These are phyloP conservation scores for Cytospora leucostoma DNA, from an alignment of 2,329 filamentous ascomycete genomes.

Conservation along the genomic window DNA sequence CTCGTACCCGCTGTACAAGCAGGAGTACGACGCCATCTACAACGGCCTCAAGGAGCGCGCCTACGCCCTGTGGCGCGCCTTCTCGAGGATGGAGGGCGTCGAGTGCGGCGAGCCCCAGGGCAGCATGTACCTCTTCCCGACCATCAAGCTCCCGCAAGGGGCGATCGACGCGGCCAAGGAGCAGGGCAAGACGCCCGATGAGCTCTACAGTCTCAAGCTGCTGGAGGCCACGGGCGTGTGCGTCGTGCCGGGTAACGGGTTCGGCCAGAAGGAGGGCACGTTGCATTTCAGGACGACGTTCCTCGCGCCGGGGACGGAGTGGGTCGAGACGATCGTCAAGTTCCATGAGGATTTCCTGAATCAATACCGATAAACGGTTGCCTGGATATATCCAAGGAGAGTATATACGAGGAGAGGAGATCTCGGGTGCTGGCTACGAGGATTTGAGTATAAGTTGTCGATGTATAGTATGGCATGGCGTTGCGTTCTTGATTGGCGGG, in stretches of 20 bases:
- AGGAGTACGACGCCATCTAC: slow-evolving; percentile 84
- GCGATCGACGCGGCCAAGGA: slow-evolving; percentile 74
- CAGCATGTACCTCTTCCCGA: slow-evolving; percentile 98
- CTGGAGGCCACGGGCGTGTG: slow-evolving; percentile 95
- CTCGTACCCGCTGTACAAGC: slow-evolving; percentile 78
- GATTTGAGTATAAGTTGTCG: not conserved
- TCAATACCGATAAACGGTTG: slow-evolving; percentile 60
- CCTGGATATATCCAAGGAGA: slow-evolving; percentile 9
- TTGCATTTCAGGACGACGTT: slow-evolving; percentile 97
- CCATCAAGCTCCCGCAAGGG: slow-evolving; percentile 76
- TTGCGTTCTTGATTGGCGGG: slow-evolving; percentile 9
- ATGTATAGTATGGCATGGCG: slow-evolving; percentile 16
- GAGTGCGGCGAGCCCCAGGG: slow-evolving; percentile 88
- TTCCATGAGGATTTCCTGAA: slow-evolving; percentile 93
- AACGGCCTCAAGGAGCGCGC: slow-evolving; percentile 78
- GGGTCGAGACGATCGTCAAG: slow-evolving; percentile 82
- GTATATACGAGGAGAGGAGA: slow-evolving; percentile 13
- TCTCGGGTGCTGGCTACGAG: not conserved
- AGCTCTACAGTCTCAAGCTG: slow-evolving; percentile 90
- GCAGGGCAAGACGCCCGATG: slow-evolving; percentile 76
- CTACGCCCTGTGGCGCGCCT: slow-evolving; percentile 83
- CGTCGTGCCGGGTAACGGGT: slow-evolving; percentile 87
- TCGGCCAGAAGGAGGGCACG: slow-evolving; percentile 89
- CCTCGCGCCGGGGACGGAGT: slow-evolving; percentile 92
- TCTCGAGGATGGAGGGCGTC: slow-evolving; percentile 93